Percentiles rank a stretch among this genome's conserved stretches.
phyloP scores from a whole-genome alignment of 108 stramenopile species.

The Cyclostephanos tholiformis region DNA sequence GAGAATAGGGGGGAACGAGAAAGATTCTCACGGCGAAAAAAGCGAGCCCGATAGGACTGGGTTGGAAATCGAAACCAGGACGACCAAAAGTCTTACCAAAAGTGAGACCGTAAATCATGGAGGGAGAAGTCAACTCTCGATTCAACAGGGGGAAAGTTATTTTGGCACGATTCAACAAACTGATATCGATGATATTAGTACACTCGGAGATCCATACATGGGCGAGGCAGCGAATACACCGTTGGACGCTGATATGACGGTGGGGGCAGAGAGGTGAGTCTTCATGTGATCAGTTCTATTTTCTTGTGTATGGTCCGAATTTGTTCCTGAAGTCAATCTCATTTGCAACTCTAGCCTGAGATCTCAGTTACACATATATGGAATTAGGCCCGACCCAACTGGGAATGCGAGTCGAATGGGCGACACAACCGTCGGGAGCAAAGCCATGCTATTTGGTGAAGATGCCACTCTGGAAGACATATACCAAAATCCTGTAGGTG shows the following conservation, averaged over 20 bases:
- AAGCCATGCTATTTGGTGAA: slow-evolving; percentile 36
- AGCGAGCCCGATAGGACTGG: not conserved
- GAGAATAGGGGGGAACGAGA: slow-evolving; percentile 2
- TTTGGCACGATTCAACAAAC: slow-evolving; percentile 50
- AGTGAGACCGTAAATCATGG: slow-evolving; percentile 2
- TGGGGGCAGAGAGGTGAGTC: slow-evolving; percentile 22
- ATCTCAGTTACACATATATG: slow-evolving; percentile 26
- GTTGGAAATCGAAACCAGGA: slow-evolving; percentile 10
- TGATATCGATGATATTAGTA: slow-evolving; percentile 72
- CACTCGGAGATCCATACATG: slow-evolving; percentile 82
- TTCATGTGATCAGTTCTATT: not conserved
- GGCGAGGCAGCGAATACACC: slow-evolving; percentile 49
- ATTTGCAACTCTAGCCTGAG: slow-evolving; percentile 10
- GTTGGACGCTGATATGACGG: slow-evolving; percentile 40
- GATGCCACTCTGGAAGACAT: slow-evolving; percentile 46
- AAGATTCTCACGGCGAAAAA: not conserved
- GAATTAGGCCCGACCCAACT: slow-evolving; percentile 17
- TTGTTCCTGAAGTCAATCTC: not conserved
- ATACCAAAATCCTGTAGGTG: slow-evolving; percentile 14
- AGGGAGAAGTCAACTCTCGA: not conserved
- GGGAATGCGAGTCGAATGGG: slow-evolving; percentile 36
- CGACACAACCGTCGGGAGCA: slow-evolving; percentile 28
- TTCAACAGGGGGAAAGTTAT: slow-evolving; percentile 11
- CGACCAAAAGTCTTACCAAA: not conserved
- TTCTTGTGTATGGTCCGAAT: not conserved